Percentiles rank a stretch among this genome's conserved stretches.
Evolutionary conservation across 768 basidiomycete genomes (phyloP).

Genomic region (Phanerochaete carnosa): DNA sequence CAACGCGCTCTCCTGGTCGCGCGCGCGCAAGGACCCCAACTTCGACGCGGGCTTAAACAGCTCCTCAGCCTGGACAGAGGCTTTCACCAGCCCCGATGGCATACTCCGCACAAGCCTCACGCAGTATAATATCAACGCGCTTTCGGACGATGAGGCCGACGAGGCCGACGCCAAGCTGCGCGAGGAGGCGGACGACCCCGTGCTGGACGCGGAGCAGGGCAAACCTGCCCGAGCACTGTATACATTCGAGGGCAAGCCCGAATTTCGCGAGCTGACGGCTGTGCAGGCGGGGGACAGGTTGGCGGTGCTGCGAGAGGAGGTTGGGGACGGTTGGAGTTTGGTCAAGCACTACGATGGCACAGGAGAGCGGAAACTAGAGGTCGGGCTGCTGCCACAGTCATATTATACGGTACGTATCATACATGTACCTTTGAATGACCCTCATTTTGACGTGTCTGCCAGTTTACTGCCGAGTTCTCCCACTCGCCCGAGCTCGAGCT

Average conservation of each 20-base stretch:
- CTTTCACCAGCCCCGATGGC: conserved; percentile 14
- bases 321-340: conserved; percentile 81
- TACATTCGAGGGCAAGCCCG: conserved; percentile 69
- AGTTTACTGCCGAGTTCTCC: conserved; percentile 69
- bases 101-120: conserved; percentile 12
- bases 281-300: conserved; percentile 70
- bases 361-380: conserved; percentile 41
- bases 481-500: conserved; percentile 43
- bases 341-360: conserved; percentile 37
- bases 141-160: conserved; percentile 48
- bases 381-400: conserved; percentile 64
- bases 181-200: conserved; percentile 26
- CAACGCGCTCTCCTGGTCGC: conserved; percentile 17
- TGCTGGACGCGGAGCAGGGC: conserved; percentile 22
- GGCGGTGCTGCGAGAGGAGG: conserved; percentile 66
- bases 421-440: neutral
- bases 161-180: conserved; percentile 15
- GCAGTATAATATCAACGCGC: conserved; percentile 30
- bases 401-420: conserved; percentile 67
- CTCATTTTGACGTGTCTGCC: neutral
- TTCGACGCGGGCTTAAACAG: conserved; percentile 80
- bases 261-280: conserved; percentile 62
- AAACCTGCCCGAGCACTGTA: conserved; percentile 68
- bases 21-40: conserved; percentile 28
- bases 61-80: conserved; percentile 72